These are phyloP conservation scores for Brassica cretica DNA, from an alignment of 345 rosid species.

Conservation along the genomic window DNA sequence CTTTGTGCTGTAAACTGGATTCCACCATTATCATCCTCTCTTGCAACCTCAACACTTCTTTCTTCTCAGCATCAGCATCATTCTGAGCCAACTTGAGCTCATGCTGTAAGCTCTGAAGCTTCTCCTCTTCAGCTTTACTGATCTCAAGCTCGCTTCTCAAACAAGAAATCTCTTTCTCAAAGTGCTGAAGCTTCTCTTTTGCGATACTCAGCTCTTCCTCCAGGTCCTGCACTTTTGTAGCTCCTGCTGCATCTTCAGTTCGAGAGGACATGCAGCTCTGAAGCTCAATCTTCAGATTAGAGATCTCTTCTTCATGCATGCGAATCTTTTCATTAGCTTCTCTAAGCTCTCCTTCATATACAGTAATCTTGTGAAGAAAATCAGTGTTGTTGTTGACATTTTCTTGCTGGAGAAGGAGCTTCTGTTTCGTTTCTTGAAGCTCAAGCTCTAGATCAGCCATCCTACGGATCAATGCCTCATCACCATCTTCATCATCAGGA, in stretches of 20 bases:
- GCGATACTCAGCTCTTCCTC: slow-evolving; percentile 53
- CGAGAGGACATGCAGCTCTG: slow-evolving; percentile 40
- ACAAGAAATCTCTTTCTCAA: slow-evolving; percentile 48
- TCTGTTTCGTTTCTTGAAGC: slow-evolving; percentile 54
- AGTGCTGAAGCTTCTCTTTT: slow-evolving; percentile 52
- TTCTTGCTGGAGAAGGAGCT: slow-evolving; percentile 51
- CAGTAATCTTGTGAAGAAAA: slow-evolving; percentile 42
- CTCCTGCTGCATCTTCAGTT: slow-evolving; percentile 29
- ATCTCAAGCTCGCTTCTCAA: slow-evolving; percentile 53
- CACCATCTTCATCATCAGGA: slow-evolving; percentile 56
- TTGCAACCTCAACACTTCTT: slow-evolving; percentile 56
- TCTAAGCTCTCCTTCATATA: slow-evolving; percentile 55
- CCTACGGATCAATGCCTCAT: slow-evolving; percentile 48
- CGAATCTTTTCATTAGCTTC: slow-evolving; percentile 53
- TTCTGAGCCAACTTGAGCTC: slow-evolving; percentile 56
- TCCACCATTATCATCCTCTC: slow-evolving; percentile 55
- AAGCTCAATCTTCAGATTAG: slow-evolving; percentile 54
- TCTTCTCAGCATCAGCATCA: slow-evolving; percentile 53
- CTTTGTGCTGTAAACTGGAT: slow-evolving; percentile 67
- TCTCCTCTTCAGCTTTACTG: slow-evolving; percentile 32
- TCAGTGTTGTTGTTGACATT: slow-evolving; percentile 38
- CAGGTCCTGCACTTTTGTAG: slow-evolving; percentile 20
- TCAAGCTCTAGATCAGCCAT: slow-evolving; percentile 58
- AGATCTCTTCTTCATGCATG: slow-evolving; percentile 53
- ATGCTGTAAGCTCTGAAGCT: slow-evolving; percentile 41